These are phyloP conservation scores for Rhodocollybia butyracea DNA, from an alignment of 768 basidiomycete genomes.

Conservation along the genomic window DNA sequence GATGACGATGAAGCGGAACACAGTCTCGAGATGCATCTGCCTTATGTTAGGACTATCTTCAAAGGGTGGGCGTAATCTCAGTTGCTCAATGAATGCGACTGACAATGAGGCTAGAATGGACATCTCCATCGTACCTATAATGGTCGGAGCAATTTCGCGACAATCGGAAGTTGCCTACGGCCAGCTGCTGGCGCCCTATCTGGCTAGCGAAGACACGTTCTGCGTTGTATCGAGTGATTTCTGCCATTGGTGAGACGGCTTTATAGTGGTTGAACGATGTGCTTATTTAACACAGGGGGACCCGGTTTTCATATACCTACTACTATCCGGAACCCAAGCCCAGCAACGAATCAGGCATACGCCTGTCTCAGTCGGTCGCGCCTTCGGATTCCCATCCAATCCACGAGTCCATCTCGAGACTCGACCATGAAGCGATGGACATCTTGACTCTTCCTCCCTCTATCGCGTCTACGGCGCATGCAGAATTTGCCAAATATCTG, in stretches of 20 bases:
- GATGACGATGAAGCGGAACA: conserved; percentile 90
- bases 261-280: neutral
- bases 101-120: conserved; percentile 45
- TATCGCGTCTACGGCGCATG: conserved; percentile 46
- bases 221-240: conserved; percentile 95
- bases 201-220: conserved; percentile 74
- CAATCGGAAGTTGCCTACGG: conserved; percentile 64
- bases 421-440: conserved; percentile 88
- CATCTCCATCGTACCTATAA: conserved; percentile 82
- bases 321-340: conserved; percentile 72
- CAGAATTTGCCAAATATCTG: conserved; percentile 64
- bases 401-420: conserved; percentile 73
- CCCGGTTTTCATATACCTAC: conserved; percentile 81
- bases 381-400: conserved; percentile 61
- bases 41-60: conserved; percentile 84
- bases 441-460: conserved; percentile 55
- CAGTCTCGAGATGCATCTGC: conserved; percentile 97
- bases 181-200: conserved; percentile 72
- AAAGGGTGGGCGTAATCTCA: conserved; percentile 48
- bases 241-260: conserved; percentile 80
- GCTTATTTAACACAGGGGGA: conserved; percentile 52
- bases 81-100: neutral
- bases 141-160: conserved; percentile 77
- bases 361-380: conserved; percentile 42
- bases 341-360: conserved; percentile 40